Evolutionary conservation across 306 rosid genomes (phyloP).

Genomic region (Purshia tridentata): DNA sequence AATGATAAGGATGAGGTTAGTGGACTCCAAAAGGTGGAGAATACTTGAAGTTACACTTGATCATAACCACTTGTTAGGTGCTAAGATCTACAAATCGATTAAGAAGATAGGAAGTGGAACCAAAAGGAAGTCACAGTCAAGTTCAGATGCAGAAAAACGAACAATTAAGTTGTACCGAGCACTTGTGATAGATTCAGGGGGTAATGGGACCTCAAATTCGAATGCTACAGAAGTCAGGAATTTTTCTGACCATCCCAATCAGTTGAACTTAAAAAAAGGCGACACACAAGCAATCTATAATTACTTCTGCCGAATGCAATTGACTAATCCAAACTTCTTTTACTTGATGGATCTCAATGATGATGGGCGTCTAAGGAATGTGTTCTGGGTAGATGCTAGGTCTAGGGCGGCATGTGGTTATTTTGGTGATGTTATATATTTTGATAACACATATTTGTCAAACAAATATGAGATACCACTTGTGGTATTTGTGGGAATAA

Average conservation of each 20-base stretch:
- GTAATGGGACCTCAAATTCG: slow-evolving; percentile 42
- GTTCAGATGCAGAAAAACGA: slow-evolving; percentile 58
- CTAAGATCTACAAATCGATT: slow-evolving; percentile 55
- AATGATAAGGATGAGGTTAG: slow-evolving; percentile 85
- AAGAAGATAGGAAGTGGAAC: slow-evolving; percentile 62
- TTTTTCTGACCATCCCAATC: slow-evolving; percentile 40
- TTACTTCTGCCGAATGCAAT: slow-evolving; percentile 84
- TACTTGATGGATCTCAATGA: slow-evolving; percentile 89
- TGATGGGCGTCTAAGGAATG: slow-evolving; percentile 78
- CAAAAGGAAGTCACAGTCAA: slow-evolving; percentile 53
- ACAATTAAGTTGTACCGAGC: slow-evolving; percentile 81
- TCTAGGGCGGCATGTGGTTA: slow-evolving; percentile 81
- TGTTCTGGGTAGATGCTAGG: slow-evolving; percentile 79
- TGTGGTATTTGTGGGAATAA: slow-evolving; percentile 81
- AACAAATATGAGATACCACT: slow-evolving; percentile 85
- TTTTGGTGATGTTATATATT: slow-evolving; percentile 71
- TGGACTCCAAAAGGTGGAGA: slow-evolving; percentile 92
- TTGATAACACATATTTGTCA: slow-evolving; percentile 74
- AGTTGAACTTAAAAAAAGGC: slow-evolving; percentile 74
- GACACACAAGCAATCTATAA: slow-evolving; percentile 89
- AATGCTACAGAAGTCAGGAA: slow-evolving; percentile 39
- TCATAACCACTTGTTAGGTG: slow-evolving; percentile 83
- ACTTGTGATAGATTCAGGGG: slow-evolving; percentile 81
- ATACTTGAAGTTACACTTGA: slow-evolving; percentile 76
- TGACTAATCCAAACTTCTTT: slow-evolving; percentile 89